A percentile compares a stretch with the other conserved stretches of the same genome.
phyloP scores from a whole-genome alignment of 371 early-diverging fungal genomes.

The Syncephalastrum contaminatum region DNA sequence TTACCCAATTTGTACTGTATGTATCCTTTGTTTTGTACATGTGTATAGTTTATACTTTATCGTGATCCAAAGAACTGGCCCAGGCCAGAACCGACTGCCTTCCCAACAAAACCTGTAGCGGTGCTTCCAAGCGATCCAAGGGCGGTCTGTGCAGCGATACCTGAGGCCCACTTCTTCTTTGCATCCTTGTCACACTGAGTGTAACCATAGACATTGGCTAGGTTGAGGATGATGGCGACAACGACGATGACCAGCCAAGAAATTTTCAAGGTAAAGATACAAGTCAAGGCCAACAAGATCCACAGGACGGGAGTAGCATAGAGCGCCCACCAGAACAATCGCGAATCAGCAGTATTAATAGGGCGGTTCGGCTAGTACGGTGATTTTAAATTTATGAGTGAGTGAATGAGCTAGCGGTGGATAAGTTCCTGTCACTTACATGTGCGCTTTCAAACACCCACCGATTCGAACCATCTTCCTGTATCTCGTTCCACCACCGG shows the following conservation, averaged over 20 bases:
- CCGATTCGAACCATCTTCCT: slow-evolving; percentile 86
- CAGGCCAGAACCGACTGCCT: slow-evolving; percentile 37
- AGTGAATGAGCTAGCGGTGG: neutral
- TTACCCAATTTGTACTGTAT: no score
- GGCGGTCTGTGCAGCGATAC: slow-evolving; percentile 46
- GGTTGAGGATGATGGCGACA: slow-evolving; percentile 80
- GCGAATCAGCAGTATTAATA: slow-evolving; percentile 83
- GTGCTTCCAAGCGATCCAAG: slow-evolving; percentile 37
- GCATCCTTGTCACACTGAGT: slow-evolving; percentile 93
- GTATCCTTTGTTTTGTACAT: no score
- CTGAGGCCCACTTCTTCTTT: slow-evolving; percentile 66
- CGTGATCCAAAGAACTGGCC: slow-evolving; percentile 35
- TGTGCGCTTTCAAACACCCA: slow-evolving; percentile 96
- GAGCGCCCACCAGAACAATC: slow-evolving; percentile 90
- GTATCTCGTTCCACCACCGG: slow-evolving; percentile 98
- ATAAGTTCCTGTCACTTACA: slow-evolving; percentile 50
- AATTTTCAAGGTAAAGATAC: slow-evolving; percentile 69
- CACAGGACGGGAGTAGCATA: slow-evolving; percentile 87
- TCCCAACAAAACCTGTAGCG: slow-evolving; percentile 42
- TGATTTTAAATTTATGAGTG: neutral
- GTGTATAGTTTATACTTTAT: slow-evolving; percentile 8
- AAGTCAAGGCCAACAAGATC: slow-evolving; percentile 77
- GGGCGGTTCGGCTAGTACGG: slow-evolving; percentile 56
- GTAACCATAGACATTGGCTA: slow-evolving; percentile 94
- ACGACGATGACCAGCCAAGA: slow-evolving; percentile 86